Conservation (phyloP, 2,329 filamentous ascomycete genomes). For the Aspergillus terreus region DNA sequence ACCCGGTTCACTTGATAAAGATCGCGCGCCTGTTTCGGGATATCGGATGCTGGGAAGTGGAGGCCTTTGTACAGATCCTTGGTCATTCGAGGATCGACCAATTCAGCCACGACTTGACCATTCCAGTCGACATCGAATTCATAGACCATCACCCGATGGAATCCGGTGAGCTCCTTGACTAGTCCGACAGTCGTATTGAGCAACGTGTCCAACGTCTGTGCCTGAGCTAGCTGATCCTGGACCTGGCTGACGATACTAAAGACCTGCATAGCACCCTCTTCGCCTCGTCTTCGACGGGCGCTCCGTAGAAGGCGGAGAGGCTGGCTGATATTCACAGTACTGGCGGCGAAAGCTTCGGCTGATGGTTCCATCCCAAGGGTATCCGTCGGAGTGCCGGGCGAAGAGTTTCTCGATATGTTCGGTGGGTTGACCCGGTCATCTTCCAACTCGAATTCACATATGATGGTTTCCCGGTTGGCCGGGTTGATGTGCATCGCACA, state of each 20-base stretch:
- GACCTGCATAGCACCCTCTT: constrained; percentile 85
- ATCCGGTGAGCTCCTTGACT: constrained; percentile 83
- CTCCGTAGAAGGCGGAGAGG: constrained; percentile 73
- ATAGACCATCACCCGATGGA: constrained; percentile 90
- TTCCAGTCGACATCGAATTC: constrained; percentile 83
- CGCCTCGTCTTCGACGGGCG: constrained; percentile 69
- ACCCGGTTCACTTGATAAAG: constrained; percentile 89
- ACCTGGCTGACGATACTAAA: constrained; percentile 92
- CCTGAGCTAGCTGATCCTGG: constrained; percentile 69
- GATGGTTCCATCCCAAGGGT: constrained; percentile 72
- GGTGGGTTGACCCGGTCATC: constrained; percentile 63
- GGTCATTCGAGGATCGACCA: constrained; percentile 75
- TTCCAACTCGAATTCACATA: constrained; percentile 86
- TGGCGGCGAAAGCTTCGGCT: constrained; percentile 68
- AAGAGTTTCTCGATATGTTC: constrained; percentile 15
- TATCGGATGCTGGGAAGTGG: constrained; percentile 80
- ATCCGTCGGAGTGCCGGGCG: constrained; percentile 36
- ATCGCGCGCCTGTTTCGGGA: constrained; percentile 85
- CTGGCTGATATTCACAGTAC: constrained; percentile 70
- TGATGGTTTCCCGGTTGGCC: constrained; percentile 64
- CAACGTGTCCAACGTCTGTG: constrained; percentile 66
- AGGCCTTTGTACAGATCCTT: constrained; percentile 83
- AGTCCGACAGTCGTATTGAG: constrained; percentile 80
- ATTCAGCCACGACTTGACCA: constrained; percentile 80
- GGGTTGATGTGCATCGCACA: constrained; percentile 78